Evolutionary conservation across 768 basidiomycete genomes (phyloP).

Genomic region (Asterophora lycoperdoides): DNA sequence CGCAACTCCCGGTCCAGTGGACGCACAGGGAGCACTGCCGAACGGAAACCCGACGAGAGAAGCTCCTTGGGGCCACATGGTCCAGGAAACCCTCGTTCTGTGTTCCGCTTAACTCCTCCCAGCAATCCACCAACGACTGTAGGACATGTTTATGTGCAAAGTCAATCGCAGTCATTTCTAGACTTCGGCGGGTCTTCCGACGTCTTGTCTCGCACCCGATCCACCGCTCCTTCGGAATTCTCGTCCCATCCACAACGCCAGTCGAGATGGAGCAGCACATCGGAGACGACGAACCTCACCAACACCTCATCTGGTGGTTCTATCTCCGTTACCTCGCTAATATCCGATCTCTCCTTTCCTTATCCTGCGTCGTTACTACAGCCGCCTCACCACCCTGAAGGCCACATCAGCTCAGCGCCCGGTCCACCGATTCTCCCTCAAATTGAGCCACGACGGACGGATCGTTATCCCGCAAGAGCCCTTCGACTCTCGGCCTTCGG

Average conservation of each 20-base stretch:
- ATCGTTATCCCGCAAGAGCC: slow-evolving; percentile 30
- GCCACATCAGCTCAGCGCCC: slow-evolving; percentile 10
- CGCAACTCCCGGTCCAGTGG: not conserved
- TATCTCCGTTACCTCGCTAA: slow-evolving; percentile 14
- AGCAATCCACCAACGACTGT: slow-evolving; percentile 13
- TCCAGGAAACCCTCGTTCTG: slow-evolving; percentile 7
- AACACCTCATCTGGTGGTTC: slow-evolving; percentile 11
- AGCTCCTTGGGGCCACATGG: slow-evolving; percentile 18
- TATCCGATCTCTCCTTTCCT: slow-evolving; percentile 32
- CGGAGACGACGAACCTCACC: slow-evolving; percentile 11
- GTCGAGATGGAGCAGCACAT: slow-evolving; percentile 39
- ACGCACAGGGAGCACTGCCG: slow-evolving; percentile 16
- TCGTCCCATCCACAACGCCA: slow-evolving; percentile 7
- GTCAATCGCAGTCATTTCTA: slow-evolving; percentile 30
- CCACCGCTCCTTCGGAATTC: slow-evolving; percentile 14
- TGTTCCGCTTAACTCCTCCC: slow-evolving; percentile 26
- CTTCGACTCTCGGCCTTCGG: slow-evolving; percentile 30
- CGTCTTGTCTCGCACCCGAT: slow-evolving; percentile 21
- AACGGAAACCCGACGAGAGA: slow-evolving; percentile 3
- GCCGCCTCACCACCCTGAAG: slow-evolving; percentile 32
- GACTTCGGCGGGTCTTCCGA: slow-evolving; percentile 34
- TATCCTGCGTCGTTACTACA: slow-evolving; percentile 44
- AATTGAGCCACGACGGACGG: slow-evolving; percentile 41
- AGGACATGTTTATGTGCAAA: slow-evolving; percentile 4
- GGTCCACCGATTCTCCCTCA: slow-evolving; percentile 35